Conservation (phyloP, 1,139 yeast species). For the Kodamaea sp. region DNA sequence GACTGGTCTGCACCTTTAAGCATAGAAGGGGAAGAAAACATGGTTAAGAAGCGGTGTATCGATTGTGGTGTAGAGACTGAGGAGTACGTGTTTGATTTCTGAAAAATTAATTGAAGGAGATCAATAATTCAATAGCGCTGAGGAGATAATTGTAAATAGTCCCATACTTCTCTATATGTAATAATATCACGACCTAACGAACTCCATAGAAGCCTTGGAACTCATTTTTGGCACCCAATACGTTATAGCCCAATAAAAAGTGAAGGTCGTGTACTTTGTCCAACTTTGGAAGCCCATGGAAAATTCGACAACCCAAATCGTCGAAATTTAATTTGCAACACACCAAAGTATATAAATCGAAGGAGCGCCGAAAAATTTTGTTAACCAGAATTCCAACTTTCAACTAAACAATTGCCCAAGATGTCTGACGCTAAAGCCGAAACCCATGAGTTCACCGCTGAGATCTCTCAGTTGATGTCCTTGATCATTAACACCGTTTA, state of each 20-base stretch:
- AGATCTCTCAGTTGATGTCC: slow-evolving; percentile 99
- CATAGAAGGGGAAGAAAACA: slow-evolving; percentile 32
- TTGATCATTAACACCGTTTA: slow-evolving; percentile 99
- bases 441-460: slow-evolving; percentile 98
- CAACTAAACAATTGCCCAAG: slow-evolving; percentile 6
- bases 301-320: slow-evolving; percentile 23
- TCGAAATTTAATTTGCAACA: slow-evolving; percentile 12
- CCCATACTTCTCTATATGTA: background rate
- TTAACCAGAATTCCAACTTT: slow-evolving; percentile 5
- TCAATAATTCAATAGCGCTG: too few relatives aligned
- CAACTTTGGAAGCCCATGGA: slow-evolving; percentile 35
- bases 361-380: slow-evolving; percentile 7
- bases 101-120: too few relatives aligned
- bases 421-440: slow-evolving; percentile 69
- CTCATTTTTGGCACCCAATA: slow-evolving; percentile 1
- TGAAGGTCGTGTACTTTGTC: background rate
- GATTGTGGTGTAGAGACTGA: slow-evolving; percentile 87
- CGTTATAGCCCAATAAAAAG: background rate
- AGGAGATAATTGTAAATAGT: background rate
- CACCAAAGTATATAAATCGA: slow-evolving; percentile 7
- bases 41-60: slow-evolving; percentile 64
- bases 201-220: background rate
- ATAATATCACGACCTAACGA: background rate
- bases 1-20: slow-evolving; percentile 68
- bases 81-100: slow-evolving; percentile 42